These are phyloP conservation scores for Ophiocordyceps australis DNA, from an alignment of 2,329 filamentous ascomycete genomes.

Conservation along the genomic window DNA sequence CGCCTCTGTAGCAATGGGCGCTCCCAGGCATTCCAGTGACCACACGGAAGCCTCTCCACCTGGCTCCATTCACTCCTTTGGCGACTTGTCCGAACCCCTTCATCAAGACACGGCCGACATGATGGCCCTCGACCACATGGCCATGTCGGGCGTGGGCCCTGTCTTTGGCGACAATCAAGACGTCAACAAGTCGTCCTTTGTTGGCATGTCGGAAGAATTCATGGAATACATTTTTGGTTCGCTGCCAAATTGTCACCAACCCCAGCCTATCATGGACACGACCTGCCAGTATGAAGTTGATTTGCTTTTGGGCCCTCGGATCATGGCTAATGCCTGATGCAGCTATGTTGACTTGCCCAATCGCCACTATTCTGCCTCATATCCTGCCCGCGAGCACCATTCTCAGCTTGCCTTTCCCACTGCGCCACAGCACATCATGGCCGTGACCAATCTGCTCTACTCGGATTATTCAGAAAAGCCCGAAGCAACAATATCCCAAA, in stretches of 20 bases:
- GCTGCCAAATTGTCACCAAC: slow-evolving; percentile 7
- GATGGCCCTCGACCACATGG: slow-evolving; percentile 44
- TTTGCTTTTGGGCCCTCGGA: neutral
- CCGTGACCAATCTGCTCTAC: slow-evolving; percentile 70
- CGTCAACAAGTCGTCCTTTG: slow-evolving; percentile 66
- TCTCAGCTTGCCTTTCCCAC: slow-evolving; percentile 34
- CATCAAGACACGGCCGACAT: slow-evolving; percentile 31
- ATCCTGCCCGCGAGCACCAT: slow-evolving; percentile 28
- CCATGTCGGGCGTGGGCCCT: slow-evolving; percentile 52
- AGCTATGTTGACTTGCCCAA: slow-evolving; percentile 34
- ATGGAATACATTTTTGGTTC: slow-evolving; percentile 66
- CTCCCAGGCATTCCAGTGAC: too few relatives aligned
- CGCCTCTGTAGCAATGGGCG: too few relatives aligned
- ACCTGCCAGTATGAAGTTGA: slow-evolving; percentile 25
- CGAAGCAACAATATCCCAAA: slow-evolving; percentile 67
- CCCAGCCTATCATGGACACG: slow-evolving; percentile 26
- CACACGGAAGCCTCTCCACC: too few relatives aligned
- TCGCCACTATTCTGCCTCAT: slow-evolving; percentile 22
- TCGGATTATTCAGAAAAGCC: slow-evolving; percentile 62
- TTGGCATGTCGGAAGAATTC: slow-evolving; percentile 71
- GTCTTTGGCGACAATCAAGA: slow-evolving; percentile 74
- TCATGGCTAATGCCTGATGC: slow-evolving; percentile 7
- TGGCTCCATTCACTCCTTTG: too few relatives aligned
- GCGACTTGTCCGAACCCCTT: slow-evolving; percentile 26
- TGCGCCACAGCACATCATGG: slow-evolving; percentile 67